phyloP scores from a whole-genome alignment of 345 rosid species.

The Microcos paniculata region DNA sequence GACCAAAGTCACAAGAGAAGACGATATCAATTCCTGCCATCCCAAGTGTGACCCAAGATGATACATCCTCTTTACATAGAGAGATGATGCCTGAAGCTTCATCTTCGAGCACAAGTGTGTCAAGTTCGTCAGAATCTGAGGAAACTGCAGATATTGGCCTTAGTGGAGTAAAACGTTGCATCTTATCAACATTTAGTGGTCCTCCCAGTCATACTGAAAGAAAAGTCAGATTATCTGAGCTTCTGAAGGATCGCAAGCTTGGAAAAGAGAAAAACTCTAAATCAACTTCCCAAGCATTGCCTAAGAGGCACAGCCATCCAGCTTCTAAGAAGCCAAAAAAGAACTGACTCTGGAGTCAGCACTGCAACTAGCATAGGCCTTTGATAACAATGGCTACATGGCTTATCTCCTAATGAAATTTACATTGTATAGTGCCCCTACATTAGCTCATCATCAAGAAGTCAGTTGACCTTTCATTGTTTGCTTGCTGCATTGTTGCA shows the following conservation, averaged over 20 bases:
- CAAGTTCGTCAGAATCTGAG: slow-evolving; percentile 39
- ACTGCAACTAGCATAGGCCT: not conserved
- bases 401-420: not conserved
- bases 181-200: not conserved
- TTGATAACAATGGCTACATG: not conserved
- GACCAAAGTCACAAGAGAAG: slow-evolving; percentile 21
- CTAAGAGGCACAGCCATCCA: not conserved
- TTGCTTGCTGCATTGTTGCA: not conserved
- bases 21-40: not conserved
- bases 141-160: not conserved
- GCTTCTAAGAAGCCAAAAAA: slow-evolving; percentile 4
- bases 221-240: slow-evolving; percentile 1
- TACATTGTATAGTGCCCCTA: not conserved
- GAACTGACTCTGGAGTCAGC: not conserved
- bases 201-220: slow-evolving; percentile 1
- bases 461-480: not conserved
- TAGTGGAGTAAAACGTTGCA: slow-evolving; percentile 3
- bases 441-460: not conserved
- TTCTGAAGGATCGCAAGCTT: not conserved
- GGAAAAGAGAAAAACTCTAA: not conserved
- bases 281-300: not conserved
- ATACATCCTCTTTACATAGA: not conserved
- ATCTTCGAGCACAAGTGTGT: slow-evolving; percentile 28
- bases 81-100: slow-evolving; percentile 3
- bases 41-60: slow-evolving; percentile 3